Percentiles rank a stretch among this genome's conserved stretches.
Conservation (phyloP, 2,329 filamentous ascomycete genomes). For the Juglanconis oblonga region DNA sequence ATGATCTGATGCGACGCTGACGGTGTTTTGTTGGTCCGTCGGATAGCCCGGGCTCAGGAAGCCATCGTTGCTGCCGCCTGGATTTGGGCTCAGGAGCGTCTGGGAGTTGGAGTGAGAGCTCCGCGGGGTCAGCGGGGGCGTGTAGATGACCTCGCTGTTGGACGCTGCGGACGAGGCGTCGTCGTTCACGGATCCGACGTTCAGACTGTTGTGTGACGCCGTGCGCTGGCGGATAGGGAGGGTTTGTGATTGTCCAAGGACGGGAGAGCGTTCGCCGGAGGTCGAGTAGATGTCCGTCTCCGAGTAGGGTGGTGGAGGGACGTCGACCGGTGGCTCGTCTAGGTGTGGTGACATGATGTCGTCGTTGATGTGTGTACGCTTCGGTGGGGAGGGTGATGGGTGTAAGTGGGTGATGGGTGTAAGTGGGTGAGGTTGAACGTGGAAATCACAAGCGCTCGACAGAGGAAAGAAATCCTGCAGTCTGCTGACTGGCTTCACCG, state of each 20-base stretch:
- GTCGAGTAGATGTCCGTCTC: constrained; percentile 55
- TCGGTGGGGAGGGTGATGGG: background rate
- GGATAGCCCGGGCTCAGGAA: constrained; percentile 6
- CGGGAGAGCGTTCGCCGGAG: constrained; percentile 27
- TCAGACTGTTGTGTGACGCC: constrained; percentile 25
- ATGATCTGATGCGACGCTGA: constrained; percentile 25
- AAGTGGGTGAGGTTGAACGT: background rate
- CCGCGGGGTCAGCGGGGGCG: constrained; percentile 48
- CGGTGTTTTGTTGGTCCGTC: constrained; percentile 20
- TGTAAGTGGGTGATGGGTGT: no score
- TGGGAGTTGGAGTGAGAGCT: constrained; percentile 24
- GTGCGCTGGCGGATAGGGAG: constrained; percentile 26
- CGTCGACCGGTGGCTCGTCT: constrained; percentile 29
- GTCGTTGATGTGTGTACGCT: background rate
- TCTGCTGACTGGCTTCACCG: background rate
- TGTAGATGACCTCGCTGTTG: constrained; percentile 47
- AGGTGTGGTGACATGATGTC: constrained; percentile 27
- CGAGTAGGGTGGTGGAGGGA: constrained; percentile 55
- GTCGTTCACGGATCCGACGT: constrained; percentile 32
- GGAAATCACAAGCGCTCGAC: background rate
- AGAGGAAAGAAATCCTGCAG: no score
- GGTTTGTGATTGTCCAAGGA: constrained; percentile 19
- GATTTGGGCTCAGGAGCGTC: background rate
- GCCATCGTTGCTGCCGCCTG: constrained; percentile 7
- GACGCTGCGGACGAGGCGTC: constrained; percentile 36